A percentile compares a stretch with the other conserved stretches of the same genome.
Evolutionary conservation across 768 basidiomycete genomes (phyloP).

Genomic region (Rhodocollybia butyracea): DNA sequence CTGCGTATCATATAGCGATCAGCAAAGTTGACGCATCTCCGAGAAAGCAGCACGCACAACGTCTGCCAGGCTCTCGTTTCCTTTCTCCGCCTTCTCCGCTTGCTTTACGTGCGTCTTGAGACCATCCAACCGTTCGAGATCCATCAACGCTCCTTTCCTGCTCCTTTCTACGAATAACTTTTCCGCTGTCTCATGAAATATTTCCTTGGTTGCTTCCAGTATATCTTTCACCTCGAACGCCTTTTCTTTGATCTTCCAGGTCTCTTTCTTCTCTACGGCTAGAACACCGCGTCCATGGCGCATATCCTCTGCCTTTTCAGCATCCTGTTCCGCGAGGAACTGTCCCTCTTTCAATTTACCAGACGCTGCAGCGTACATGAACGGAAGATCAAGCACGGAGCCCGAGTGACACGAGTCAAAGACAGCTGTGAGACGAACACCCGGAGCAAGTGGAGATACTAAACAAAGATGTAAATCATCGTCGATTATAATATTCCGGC

Average conservation of each 20-base stretch:
- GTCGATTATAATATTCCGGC: slow-evolving; percentile 27
- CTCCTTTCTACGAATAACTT: slow-evolving; percentile 5
- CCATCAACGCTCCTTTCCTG: background rate
- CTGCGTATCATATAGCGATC: slow-evolving; percentile 22
- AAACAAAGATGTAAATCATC: slow-evolving; percentile 57
- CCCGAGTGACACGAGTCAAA: slow-evolving; percentile 60
- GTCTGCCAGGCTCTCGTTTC: slow-evolving; percentile 7
- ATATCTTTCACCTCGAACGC: slow-evolving; percentile 5
- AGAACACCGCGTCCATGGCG: background rate
- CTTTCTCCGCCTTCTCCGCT: background rate
- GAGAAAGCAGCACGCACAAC: background rate
- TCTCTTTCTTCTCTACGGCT: slow-evolving; percentile 6
- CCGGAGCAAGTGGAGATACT: slow-evolving; percentile 54
- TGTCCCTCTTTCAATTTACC: slow-evolving; percentile 5
- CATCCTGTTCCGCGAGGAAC: background rate
- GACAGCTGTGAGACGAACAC: slow-evolving; percentile 61
- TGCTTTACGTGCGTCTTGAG: slow-evolving; percentile 7
- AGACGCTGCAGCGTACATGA: slow-evolving; percentile 9
- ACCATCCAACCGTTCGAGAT: slow-evolving; percentile 1
- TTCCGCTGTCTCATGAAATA: slow-evolving; percentile 2
- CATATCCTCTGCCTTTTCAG: background rate
- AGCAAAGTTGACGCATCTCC: background rate
- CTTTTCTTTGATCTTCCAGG: background rate
- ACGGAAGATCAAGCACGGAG: slow-evolving; percentile 45
- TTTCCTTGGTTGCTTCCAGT: slow-evolving; percentile 5